Evolutionary conservation across 2,329 filamentous ascomycete species (phyloP).

Genomic region (Pseudogymnoascus sp.): DNA sequence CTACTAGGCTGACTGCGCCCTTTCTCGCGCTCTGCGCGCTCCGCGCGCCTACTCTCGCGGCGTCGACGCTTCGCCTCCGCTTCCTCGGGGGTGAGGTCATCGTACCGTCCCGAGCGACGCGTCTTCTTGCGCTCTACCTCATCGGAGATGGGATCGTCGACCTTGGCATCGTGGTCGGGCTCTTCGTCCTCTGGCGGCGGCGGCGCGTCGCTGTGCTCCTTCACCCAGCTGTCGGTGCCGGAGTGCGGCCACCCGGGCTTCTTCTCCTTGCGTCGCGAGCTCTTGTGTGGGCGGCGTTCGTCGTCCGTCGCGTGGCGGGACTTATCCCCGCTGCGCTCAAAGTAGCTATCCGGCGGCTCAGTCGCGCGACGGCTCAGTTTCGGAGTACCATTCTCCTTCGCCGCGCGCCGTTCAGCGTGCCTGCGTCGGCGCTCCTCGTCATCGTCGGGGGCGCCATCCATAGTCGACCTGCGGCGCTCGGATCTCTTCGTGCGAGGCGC

Average conservation of each 20-base stretch:
- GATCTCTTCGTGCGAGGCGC: conserved; percentile 34
- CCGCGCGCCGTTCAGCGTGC: conserved; percentile 44
- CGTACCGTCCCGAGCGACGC: conserved; percentile 23
- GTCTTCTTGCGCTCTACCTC: conserved; percentile 26
- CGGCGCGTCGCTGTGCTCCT: conserved; percentile 55
- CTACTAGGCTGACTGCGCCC: conserved; percentile 24
- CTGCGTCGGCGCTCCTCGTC: conserved; percentile 47
- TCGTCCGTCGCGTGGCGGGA: conserved; percentile 26
- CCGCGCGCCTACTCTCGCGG: conserved; percentile 23
- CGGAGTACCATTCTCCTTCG: conserved; percentile 33
- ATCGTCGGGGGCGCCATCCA: conserved; percentile 40
- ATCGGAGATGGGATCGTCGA: conserved; percentile 22
- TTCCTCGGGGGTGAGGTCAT: conserved; percentile 20
- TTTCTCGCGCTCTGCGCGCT: conserved; percentile 24
- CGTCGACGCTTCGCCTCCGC: conserved; percentile 24
- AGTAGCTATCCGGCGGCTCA: conserved; percentile 39
- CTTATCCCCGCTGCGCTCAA: conserved; percentile 38
- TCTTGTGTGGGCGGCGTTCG: conserved; percentile 21
- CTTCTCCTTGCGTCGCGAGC: conserved; percentile 22
- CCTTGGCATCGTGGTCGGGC: conserved; percentile 12
- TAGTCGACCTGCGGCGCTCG: conserved; percentile 43
- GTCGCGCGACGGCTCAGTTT: conserved; percentile 35
- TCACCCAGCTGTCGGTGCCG: conserved; percentile 59
- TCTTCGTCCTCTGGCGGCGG: conserved; percentile 42
- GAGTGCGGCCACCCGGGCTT: conserved; percentile 51